Evolutionary conservation across 2,329 filamentous ascomycete species (phyloP).

Genomic region (Xylariaceae sp.): DNA sequence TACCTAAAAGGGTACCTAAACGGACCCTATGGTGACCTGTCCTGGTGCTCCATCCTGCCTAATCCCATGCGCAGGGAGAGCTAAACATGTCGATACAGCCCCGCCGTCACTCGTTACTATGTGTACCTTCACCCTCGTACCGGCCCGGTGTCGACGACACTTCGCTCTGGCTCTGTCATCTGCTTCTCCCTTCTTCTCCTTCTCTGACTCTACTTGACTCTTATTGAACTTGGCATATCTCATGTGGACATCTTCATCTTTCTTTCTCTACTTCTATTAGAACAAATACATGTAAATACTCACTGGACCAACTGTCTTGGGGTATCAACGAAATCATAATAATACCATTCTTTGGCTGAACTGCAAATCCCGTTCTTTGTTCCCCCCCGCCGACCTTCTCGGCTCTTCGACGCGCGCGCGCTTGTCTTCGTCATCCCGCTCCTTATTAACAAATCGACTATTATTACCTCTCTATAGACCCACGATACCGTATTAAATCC

Average conservation of each 20-base stretch:
- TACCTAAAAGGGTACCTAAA: constrained; percentile 21
- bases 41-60: constrained; percentile 25
- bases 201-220: constrained; percentile 13
- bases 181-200: constrained; percentile 15
- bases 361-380: constrained; percentile 33
- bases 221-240: constrained; percentile 17
- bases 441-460: constrained; percentile 4
- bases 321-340: constrained; percentile 30
- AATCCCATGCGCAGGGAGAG: constrained; percentile 17
- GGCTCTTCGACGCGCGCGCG: constrained; percentile 22
- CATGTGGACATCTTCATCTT: constrained; percentile 30
- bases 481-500: constrained; percentile 6
- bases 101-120: not conserved
- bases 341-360: constrained; percentile 35
- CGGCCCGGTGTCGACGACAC: constrained; percentile 27
- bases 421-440: constrained; percentile 23
- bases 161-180: constrained; percentile 23
- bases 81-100: constrained; percentile 1
- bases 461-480: not conserved
- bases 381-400: constrained; percentile 17
- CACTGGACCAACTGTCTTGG: constrained; percentile 8
- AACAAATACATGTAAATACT: constrained; percentile 16
- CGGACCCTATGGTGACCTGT: constrained; percentile 23
- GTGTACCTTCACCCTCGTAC: constrained; percentile 10
- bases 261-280: constrained; percentile 16